Base-by-base conservation (phyloP, 305 asterid genomes). In the Salvia sclarea region DNA sequence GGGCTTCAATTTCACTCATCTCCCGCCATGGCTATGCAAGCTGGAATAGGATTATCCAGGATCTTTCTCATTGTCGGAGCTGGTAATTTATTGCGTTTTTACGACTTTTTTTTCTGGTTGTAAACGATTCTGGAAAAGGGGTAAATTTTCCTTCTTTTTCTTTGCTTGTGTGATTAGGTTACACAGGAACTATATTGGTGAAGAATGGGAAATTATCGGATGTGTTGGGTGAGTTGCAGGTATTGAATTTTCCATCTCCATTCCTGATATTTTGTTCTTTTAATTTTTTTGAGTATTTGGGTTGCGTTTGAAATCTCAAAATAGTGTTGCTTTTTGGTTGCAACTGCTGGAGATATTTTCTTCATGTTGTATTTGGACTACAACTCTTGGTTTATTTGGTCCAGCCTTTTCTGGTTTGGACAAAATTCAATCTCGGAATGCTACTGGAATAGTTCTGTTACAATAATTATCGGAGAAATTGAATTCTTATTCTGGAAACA, bases 181-280 rank as follows among this genome's bases (percentile, higher is more conserved):
- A 85, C 66, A 85, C 96, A 54, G 92, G 95, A 70, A 89, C 96
- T 60, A 11, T 90, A 70, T 64, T 92, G 79, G 6, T 86, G 69
- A 80, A 78, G 81, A 92, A 86, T 57, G 95, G 92, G 8, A 92
- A 92, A 84, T 74, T 92, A 53, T 88, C 98, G 20, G 96, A 92
- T 66, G 74, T 90, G 11, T 70, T 92, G 73, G 82, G 82, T 38
- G 98, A 92, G 70, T 69, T 92, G 55, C 96, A 89, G 95, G 98
- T 91, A 81, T 61, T 66, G 60, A 10, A 59, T 16, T 52, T 72
- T 64, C 25, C 28, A 8, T 61, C 41, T 66, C 24, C 13, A 8
- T 55, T 45, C 17, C 4, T 71, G 37, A 30, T 57, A 8, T 11
- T 20, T 45, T 57, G 12, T 13, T 1, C 33, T 14, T 17, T 3